Evolutionary conservation across 257 asterid species (phyloP).

Genomic region (Scutellaria minor): DNA sequence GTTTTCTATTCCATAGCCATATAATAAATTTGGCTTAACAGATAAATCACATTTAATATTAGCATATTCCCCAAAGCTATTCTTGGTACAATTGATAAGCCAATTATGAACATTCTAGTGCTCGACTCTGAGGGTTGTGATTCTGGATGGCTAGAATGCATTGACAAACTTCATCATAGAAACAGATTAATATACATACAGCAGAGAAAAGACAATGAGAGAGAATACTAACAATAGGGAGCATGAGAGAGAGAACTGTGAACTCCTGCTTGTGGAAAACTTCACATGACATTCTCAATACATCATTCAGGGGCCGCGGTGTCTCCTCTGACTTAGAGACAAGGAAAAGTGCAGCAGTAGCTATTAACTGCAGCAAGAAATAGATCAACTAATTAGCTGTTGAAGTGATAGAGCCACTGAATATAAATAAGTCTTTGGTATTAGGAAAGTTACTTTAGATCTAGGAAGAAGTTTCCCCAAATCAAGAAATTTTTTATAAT

Average conservation of each 20-base stretch:
- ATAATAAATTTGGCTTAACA: background rate
- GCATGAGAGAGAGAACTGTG: conserved; percentile 59
- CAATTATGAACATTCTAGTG: background rate
- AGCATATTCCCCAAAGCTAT: too few species aligned
- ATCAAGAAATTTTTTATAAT: conserved; percentile 22
- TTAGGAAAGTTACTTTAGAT: conserved; percentile 18
- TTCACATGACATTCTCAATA: conserved; percentile 77
- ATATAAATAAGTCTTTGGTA: conserved; percentile 18
- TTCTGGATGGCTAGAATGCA: conserved; percentile 21
- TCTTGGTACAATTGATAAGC: conserved; percentile 14
- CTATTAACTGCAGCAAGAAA: conserved; percentile 70
- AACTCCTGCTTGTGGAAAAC: conserved; percentile 77
- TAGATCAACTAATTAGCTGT: conserved; percentile 33
- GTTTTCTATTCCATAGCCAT: background rate
- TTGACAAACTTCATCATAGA: background rate
- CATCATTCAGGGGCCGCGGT: conserved; percentile 79
- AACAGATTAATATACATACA: background rate
- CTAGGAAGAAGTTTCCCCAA: background rate
- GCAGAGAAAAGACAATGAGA: conserved; percentile 27
- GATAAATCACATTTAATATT: background rate
- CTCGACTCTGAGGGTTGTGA: conserved; percentile 1
- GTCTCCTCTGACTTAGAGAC: conserved; percentile 96
- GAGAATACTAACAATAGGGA: conserved; percentile 73
- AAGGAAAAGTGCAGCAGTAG: conserved; percentile 92
- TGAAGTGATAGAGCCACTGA: conserved; percentile 27